Conservation (phyloP, 2,329 filamentous ascomycete genomes). For the Pseudogymnoascus sp. region DNA sequence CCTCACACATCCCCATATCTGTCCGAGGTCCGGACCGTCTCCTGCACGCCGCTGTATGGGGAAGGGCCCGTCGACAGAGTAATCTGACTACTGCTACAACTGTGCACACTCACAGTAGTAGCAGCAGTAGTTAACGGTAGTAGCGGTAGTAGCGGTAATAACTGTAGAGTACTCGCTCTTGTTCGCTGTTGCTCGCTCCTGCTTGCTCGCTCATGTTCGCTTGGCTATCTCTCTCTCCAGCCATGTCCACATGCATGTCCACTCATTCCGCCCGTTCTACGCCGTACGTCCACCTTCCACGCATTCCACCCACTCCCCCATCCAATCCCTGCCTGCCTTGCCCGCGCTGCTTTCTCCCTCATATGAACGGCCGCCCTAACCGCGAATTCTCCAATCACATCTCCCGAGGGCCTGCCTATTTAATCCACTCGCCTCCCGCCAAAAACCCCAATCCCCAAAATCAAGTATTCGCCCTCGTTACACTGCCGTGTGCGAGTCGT, state of each 20-base stretch:
- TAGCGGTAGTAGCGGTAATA: neutral
- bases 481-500: neutral
- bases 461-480: neutral
- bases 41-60: constrained; percentile 1
- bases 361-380: neutral
- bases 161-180: neutral
- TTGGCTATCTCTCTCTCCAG: neutral
- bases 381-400: neutral
- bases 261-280: neutral
- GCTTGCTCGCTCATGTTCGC: neutral
- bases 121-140: neutral
- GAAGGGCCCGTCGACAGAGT: neutral
- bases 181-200: neutral
- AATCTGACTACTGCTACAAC: neutral
- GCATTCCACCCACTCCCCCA: neutral
- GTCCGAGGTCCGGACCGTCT: neutral
- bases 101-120: neutral
- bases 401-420: neutral
- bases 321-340: neutral
- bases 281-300: neutral
- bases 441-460: neutral
- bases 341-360: neutral
- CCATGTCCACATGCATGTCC: no score
- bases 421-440: constrained; percentile 3
- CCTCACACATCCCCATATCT: neutral